phyloP scores from a whole-genome alignment of 257 asterid genomes.

The Przewalskia tangutica region DNA sequence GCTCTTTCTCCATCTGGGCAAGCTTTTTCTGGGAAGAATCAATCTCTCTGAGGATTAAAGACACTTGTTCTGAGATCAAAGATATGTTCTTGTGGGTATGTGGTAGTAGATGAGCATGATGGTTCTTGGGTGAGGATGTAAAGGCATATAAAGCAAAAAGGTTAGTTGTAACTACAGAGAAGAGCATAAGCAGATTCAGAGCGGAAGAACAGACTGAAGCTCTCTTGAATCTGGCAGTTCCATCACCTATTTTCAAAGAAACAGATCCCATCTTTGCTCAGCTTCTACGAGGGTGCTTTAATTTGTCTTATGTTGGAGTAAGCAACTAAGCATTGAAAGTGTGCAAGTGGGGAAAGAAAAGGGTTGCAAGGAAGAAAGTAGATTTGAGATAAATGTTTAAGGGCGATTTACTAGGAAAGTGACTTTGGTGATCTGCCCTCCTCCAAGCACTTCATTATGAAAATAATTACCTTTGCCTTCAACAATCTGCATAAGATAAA shows the following conservation, averaged over 20 bases:
- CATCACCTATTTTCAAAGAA: conserved; percentile 85
- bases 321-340: conserved; percentile 6
- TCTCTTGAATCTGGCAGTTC: conserved; percentile 90
- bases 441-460: too few relatives aligned
- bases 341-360: not conserved
- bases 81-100: conserved; percentile 16
- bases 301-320: conserved; percentile 4
- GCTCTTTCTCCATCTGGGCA: conserved; percentile 18
- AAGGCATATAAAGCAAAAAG: conserved; percentile 88
- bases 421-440: not conserved
- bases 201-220: conserved; percentile 76
- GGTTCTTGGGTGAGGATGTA: conserved; percentile 41
- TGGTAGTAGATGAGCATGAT: not conserved
- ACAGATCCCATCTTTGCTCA: conserved; percentile 69
- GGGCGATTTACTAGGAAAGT: not conserved
- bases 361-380: not conserved
- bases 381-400: not conserved
- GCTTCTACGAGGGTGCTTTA: not conserved
- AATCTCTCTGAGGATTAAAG: conserved; percentile 15
- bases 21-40: conserved; percentile 16
- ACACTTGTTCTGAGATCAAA: conserved; percentile 16
- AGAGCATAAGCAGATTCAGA: conserved; percentile 68
- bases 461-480: too few relatives aligned
- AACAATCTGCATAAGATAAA: not conserved
- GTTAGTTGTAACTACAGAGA: conserved; percentile 84